Conservation (phyloP, 768 basidiomycete genomes). For the Mycena galopus region DNA sequence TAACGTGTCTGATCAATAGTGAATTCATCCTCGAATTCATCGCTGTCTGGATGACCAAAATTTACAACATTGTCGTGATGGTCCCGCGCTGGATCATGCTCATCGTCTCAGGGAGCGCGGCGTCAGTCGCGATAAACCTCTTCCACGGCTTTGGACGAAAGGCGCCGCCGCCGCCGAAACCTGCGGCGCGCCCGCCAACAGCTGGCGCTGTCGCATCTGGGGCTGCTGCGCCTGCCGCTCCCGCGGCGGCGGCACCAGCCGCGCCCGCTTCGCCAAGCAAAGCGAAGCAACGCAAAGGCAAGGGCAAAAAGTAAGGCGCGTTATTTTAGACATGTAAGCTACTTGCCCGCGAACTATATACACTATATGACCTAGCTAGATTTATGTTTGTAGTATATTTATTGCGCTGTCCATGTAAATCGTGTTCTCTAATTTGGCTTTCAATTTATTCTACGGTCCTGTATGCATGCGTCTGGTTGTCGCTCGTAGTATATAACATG, state of each 20-base stretch:
- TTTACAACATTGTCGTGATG: conserved; percentile 64
- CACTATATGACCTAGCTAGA: background rate
- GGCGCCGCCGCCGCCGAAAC: background rate
- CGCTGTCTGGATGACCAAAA: conserved; percentile 65
- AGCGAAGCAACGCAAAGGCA: conserved; percentile 50
- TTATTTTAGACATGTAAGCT: background rate
- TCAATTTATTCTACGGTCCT: no score
- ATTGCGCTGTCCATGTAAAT: background rate
- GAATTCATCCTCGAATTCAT: conserved; percentile 65
- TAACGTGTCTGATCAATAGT: conserved; percentile 50
- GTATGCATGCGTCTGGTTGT: no score
- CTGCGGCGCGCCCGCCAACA: conserved; percentile 1
- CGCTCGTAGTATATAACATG: no score
- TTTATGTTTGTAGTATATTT: background rate
- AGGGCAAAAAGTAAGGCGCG: conserved; percentile 43
- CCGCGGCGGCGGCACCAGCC: conserved; percentile 6
- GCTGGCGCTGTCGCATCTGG: conserved; percentile 2
- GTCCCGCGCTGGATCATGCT: conserved; percentile 84
- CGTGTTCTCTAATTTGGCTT: background rate
- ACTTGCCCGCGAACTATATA: background rate
- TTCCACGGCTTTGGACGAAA: conserved; percentile 59
- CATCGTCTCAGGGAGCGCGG: conserved; percentile 72
- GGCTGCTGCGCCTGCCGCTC: background rate
- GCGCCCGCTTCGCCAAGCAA: conserved; percentile 33
- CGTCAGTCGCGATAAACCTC: conserved; percentile 74